These are phyloP conservation scores for Phanerochaete carnosa DNA, from an alignment of 768 basidiomycete genomes.

Conservation along the genomic window DNA sequence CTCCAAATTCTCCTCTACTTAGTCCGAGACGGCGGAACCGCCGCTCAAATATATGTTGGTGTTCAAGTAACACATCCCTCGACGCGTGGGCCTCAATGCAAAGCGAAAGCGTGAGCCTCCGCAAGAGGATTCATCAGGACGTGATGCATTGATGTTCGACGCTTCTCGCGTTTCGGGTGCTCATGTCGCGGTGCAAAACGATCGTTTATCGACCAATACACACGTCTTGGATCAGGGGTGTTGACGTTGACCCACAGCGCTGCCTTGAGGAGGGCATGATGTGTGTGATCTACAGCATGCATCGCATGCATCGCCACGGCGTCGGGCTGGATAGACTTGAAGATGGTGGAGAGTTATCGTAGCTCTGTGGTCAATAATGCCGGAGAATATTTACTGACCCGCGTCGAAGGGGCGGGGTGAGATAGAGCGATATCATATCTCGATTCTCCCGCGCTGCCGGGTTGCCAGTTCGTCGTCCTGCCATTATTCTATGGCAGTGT, in stretches of 20 bases:
- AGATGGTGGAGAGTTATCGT: neutral
- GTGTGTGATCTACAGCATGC: neutral
- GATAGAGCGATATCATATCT: conserved; percentile 11
- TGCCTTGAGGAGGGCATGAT: neutral
- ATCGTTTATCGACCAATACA: neutral
- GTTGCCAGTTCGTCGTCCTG: neutral
- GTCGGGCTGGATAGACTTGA: neutral
- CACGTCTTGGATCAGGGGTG: neutral
- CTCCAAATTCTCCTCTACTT: neutral
- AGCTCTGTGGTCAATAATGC: neutral
- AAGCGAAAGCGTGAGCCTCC: no score
- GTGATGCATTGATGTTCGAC: neutral
- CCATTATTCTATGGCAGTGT: neutral
- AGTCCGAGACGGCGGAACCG: neutral
- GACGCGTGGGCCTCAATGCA: no score
- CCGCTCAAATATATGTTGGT: neutral
- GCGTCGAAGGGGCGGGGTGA: conserved; percentile 16
- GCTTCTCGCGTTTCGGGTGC: neutral
- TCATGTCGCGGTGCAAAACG: neutral
- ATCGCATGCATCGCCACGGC: neutral
- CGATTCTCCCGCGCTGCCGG: conserved; percentile 13
- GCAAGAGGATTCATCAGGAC: neutral
- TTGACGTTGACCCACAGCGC: neutral
- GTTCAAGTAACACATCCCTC: no score
- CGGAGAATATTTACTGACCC: neutral